phyloP scores from a whole-genome alignment of 129 eudicot genomes.

The Pittosporum tobira region DNA sequence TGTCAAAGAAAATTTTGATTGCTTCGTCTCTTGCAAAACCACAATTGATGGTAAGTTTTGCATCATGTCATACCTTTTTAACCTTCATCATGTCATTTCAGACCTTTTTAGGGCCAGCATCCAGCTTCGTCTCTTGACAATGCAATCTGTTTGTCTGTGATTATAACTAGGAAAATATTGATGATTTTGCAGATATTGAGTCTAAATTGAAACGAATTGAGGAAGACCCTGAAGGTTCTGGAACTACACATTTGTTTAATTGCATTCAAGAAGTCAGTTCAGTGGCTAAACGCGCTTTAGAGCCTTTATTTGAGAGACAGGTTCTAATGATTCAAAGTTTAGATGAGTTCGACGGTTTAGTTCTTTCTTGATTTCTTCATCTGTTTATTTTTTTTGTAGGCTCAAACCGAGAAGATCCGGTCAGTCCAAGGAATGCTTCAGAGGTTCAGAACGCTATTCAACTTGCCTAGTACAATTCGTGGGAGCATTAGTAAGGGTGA shows the following conservation, averaged over 20 bases:
- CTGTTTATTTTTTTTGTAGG: conserved; percentile 48
- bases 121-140: conserved; percentile 5
- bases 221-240: conserved; percentile 98
- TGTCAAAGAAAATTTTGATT: conserved; percentile 98
- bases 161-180: conserved; percentile 10
- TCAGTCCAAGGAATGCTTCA: conserved; percentile 99
- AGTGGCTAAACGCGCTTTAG: conserved; percentile 90
- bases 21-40: conserved; percentile 98
- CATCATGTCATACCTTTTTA: neutral
- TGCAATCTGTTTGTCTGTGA: neutral
- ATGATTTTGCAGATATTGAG: conserved; percentile 62
- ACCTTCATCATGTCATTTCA: neutral
- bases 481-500: conserved; percentile 89
- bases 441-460: conserved; percentile 87
- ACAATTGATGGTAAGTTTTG: conserved; percentile 80
- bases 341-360: neutral
- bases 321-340: conserved; percentile 31
- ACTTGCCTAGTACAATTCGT: conserved; percentile 95
- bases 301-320: conserved; percentile 94
- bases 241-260: conserved; percentile 65
- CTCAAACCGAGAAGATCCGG: conserved; percentile 97
- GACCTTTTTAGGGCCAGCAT: neutral
- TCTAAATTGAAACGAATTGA: conserved; percentile 89
- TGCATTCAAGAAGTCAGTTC: conserved; percentile 83
- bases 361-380: neutral